These are phyloP conservation scores for Pythium chondricola DNA, from an alignment of 352 stramenopile species.

Conservation along the genomic window DNA sequence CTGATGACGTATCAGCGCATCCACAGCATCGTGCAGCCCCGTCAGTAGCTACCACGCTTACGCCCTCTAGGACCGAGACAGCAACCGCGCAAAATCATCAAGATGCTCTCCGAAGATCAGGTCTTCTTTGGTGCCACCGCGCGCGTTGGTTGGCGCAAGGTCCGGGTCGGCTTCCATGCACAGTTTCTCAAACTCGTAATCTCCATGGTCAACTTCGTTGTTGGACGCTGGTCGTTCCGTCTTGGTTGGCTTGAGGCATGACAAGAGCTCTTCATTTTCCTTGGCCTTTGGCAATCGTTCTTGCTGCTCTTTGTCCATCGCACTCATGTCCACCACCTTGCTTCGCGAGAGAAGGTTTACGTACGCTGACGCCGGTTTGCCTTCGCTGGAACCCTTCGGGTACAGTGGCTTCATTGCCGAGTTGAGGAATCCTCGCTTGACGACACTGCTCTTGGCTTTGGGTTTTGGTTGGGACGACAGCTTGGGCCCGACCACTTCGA, in stretches of 20 bases:
- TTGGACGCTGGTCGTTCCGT: not conserved
- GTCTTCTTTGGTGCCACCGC: not conserved
- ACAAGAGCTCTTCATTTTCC: conserved; percentile 16
- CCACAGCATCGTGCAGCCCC: conserved; percentile 62
- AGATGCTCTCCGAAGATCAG: conserved; percentile 42
- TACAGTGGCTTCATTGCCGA: conserved; percentile 53
- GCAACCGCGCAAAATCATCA: conserved; percentile 43
- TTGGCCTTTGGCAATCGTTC: conserved; percentile 6
- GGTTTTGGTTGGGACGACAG: not conserved
- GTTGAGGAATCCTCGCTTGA: conserved; percentile 81
- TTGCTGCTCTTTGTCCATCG: conserved; percentile 34
- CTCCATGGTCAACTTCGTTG: conserved; percentile 43
- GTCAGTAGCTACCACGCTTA: conserved; percentile 6
- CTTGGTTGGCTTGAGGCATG: conserved; percentile 19
- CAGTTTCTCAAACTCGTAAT: conserved; percentile 77
- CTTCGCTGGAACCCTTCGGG: conserved; percentile 63
- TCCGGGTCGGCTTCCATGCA: conserved; percentile 74
- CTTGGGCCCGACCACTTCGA: conserved; percentile 35
- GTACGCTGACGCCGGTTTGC: conserved; percentile 54
- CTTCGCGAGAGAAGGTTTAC: conserved; percentile 75
- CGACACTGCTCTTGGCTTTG: conserved; percentile 24
- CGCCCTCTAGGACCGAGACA: conserved; percentile 24
- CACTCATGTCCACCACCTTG: conserved; percentile 70
- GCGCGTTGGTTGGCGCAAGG: conserved; percentile 23
- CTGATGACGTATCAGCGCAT: conserved; percentile 84